Evolutionary conservation across 257 asterid species (phyloP).

Genomic region (Marsdenia floribunda): DNA sequence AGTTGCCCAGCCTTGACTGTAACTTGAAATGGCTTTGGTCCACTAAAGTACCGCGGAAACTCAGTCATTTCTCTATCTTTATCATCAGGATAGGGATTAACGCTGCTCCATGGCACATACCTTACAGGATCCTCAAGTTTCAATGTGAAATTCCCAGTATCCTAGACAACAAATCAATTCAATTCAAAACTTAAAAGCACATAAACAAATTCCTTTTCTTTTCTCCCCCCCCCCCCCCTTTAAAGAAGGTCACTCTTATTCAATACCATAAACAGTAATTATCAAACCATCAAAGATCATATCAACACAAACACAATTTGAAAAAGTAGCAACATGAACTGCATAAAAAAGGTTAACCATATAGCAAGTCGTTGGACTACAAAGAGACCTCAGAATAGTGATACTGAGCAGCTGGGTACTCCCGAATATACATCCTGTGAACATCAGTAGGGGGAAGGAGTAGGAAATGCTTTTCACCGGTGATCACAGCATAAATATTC

Average conservation of each 20-base stretch:
- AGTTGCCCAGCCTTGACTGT: constrained; percentile 81
- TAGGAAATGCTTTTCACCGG: constrained; percentile 74
- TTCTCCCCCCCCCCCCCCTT: too few species aligned
- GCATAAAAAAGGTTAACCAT: background rate
- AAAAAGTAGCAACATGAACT: background rate
- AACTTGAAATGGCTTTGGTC: constrained; percentile 86
- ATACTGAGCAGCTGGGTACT: constrained; percentile 67
- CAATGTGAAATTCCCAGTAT: constrained; percentile 50
- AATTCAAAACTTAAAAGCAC: constrained; percentile 1
- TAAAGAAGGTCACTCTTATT: background rate
- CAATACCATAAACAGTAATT: background rate
- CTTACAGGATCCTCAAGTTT: constrained; percentile 57
- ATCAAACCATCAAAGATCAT: background rate
- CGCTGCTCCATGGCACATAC: constrained; percentile 85
- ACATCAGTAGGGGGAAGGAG: constrained; percentile 87
- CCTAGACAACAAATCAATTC: constrained; percentile 35
- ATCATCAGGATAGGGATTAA: constrained; percentile 67
- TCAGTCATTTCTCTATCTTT: constrained; percentile 41
- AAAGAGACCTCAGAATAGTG: constrained; percentile 49
- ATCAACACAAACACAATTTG: background rate
- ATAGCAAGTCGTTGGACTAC: background rate
- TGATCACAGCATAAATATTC: constrained; percentile 73
- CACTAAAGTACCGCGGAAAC: constrained; percentile 70
- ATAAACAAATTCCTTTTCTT: background rate
- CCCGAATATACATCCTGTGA: constrained; percentile 76